Conservation (phyloP, 83 land plant genomes). For the Diphasiastrum complanatum region DNA sequence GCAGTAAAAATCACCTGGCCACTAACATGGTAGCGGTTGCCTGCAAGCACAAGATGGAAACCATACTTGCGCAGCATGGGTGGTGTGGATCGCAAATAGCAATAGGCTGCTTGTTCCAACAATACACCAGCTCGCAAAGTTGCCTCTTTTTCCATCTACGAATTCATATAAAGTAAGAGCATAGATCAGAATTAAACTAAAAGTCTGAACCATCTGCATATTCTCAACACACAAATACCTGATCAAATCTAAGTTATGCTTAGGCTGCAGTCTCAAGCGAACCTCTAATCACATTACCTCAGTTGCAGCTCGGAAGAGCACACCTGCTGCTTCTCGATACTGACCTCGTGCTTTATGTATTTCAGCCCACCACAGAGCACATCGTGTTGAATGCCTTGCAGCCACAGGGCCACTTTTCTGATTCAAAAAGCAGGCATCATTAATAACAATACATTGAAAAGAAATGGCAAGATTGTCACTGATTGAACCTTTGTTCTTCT, state of each 20-base stretch:
- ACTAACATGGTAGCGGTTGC: slow-evolving; percentile 67
- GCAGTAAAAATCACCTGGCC: slow-evolving; percentile 80
- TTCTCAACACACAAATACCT: slow-evolving; percentile 5
- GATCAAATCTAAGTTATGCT: slow-evolving; percentile 1
- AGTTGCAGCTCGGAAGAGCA: slow-evolving; percentile 64
- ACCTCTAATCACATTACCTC: too few species aligned
- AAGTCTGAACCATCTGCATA: background rate
- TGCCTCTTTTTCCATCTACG: slow-evolving; percentile 19
- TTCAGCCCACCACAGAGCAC: slow-evolving; percentile 97
- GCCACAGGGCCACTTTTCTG: slow-evolving; percentile 58
- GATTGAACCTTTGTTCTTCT: too few species aligned
- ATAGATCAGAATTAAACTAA: background rate
- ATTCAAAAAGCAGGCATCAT: too few species aligned
- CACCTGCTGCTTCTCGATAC: slow-evolving; percentile 74
- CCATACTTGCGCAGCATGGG: slow-evolving; percentile 92
- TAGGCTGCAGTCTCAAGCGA: background rate
- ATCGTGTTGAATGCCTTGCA: slow-evolving; percentile 71
- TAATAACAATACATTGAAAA: too few species aligned
- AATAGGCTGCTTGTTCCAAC: slow-evolving; percentile 93
- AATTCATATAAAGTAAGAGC: slow-evolving; percentile 5
- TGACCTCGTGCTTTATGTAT: slow-evolving; percentile 82
- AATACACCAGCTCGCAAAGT: slow-evolving; percentile 75
- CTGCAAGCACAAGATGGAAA: slow-evolving; percentile 88
- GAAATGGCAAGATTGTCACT: too few species aligned
- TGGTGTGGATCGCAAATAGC: slow-evolving; percentile 68